These are phyloP conservation scores for Suillus bovinus DNA, from an alignment of 768 basidiomycete species.

Conservation along the genomic window DNA sequence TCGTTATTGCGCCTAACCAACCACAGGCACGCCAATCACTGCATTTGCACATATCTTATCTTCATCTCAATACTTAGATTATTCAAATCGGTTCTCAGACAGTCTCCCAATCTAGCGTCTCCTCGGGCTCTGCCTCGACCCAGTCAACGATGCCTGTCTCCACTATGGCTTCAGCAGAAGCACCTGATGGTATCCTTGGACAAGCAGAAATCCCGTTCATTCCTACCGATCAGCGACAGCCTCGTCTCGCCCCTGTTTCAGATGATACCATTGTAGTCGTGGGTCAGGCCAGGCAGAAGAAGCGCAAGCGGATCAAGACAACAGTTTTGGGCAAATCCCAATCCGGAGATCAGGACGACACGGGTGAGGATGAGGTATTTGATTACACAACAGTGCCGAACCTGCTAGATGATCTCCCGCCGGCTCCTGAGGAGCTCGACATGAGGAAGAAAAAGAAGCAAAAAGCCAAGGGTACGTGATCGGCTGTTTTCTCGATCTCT, in stretches of 20 bases:
- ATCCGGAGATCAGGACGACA: conserved; percentile 19
- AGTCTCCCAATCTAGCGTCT: background rate
- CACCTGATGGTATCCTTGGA: background rate
- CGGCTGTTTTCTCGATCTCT: conserved; percentile 3
- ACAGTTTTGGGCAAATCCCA: conserved; percentile 14
- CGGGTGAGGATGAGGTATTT: conserved; percentile 47
- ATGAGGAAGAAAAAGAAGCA: conserved; percentile 50
- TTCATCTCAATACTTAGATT: background rate
- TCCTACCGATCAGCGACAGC: conserved; percentile 59
- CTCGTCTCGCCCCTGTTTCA: conserved; percentile 26
- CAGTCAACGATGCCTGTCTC: background rate
- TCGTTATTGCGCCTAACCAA: conserved; percentile 58
- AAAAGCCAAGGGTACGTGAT: conserved; percentile 42
- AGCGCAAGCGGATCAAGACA: conserved; percentile 56
- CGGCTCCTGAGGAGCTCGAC: conserved; percentile 32
- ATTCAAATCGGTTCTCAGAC: background rate
- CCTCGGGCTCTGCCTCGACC: background rate
- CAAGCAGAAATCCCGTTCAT: conserved; percentile 79
- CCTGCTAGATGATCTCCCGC: conserved; percentile 60
- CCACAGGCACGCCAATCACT: conserved; percentile 37
- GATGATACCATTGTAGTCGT: conserved; percentile 75
- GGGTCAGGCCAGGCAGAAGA: conserved; percentile 63
- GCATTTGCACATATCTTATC: background rate
- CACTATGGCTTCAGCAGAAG: background rate
- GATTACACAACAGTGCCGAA: conserved; percentile 73